Conservation (phyloP, 2,329 filamentous ascomycete genomes). For the Exophiala aquamarina region DNA sequence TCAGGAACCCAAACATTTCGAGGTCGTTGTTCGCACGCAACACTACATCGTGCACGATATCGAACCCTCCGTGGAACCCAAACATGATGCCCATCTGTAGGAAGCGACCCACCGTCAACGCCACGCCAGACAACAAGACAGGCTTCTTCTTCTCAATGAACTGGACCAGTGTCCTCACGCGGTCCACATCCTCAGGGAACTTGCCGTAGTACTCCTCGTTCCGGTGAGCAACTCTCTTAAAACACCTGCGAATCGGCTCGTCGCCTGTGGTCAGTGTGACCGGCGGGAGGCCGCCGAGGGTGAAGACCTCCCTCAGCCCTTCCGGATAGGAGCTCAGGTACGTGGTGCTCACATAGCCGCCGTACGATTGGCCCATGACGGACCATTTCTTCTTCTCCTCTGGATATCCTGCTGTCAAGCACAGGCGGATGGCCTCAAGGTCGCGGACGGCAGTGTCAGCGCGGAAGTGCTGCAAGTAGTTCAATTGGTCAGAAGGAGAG, state of each 20-base stretch:
- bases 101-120: conserved; percentile 71
- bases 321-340: conserved; percentile 67
- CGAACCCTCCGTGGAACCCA: conserved; percentile 64
- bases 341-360: conserved; percentile 79
- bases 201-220: conserved; percentile 81
- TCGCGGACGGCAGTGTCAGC: conserved; percentile 90
- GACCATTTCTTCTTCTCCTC: conserved; percentile 75
- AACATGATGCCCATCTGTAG: conserved; percentile 76
- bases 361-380: conserved; percentile 87
- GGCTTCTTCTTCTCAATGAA: conserved; percentile 60
- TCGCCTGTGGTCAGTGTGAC: conserved; percentile 58
- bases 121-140: conserved; percentile 69
- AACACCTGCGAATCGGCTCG: conserved; percentile 69
- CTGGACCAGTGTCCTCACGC: conserved; percentile 65
- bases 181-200: conserved; percentile 74
- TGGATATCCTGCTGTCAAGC: conserved; percentile 68
- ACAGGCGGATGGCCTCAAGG: conserved; percentile 78
- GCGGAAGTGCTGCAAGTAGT: conserved; percentile 80
- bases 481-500: conserved; percentile 64
- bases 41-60: conserved; percentile 54
- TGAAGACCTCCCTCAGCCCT: conserved; percentile 77
- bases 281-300: conserved; percentile 80
- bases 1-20: conserved; percentile 72
- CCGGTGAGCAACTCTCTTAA: conserved; percentile 62
- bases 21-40: conserved; percentile 71